A percentile compares a stretch with the other conserved stretches of the same genome.
Conservation (phyloP, 495 filamentous ascomycete genomes). For the Chaetomium cochliodes region DNA sequence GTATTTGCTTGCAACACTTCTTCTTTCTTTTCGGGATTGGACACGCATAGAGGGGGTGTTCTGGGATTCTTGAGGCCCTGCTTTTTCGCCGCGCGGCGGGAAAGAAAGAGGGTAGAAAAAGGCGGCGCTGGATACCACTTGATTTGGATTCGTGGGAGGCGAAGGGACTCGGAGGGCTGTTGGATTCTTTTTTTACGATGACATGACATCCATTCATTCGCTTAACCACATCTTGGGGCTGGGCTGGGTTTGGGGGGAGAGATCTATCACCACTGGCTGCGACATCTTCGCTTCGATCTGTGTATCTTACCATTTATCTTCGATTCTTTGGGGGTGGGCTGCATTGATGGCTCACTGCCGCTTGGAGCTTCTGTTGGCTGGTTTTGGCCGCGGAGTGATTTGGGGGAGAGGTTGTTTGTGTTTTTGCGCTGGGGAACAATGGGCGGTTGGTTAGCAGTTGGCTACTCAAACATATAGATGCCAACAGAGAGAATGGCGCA, state of each 20-base stretch:
- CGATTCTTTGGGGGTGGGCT: conserved; percentile 7
- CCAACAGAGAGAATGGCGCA: background rate
- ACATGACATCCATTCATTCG: conserved; percentile 13
- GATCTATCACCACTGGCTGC: background rate
- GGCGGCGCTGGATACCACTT: conserved; percentile 14
- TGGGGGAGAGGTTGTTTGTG: background rate
- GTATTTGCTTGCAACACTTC: conserved; percentile 10
- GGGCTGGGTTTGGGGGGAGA: background rate
- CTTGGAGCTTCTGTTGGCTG: background rate
- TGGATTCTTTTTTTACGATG: conserved; percentile 1
- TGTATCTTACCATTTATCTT: conserved; percentile 11
- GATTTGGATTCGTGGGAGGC: background rate
- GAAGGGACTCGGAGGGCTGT: background rate
- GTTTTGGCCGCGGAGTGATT: conserved; percentile 4
- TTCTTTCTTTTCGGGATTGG: background rate
- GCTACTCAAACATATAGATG: background rate
- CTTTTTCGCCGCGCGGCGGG: background rate
- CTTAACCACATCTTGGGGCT: background rate
- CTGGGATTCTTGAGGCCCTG: background rate
- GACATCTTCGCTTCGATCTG: conserved; percentile 14
- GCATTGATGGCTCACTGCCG: background rate
- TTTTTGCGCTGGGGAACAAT: background rate
- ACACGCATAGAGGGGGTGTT: conserved; percentile 4
- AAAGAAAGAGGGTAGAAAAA: conserved; percentile 4
- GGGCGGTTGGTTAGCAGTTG: background rate